Evolutionary conservation across 164 flowering plant species (phyloP).

Genomic region (Macadamia integrifolia): DNA sequence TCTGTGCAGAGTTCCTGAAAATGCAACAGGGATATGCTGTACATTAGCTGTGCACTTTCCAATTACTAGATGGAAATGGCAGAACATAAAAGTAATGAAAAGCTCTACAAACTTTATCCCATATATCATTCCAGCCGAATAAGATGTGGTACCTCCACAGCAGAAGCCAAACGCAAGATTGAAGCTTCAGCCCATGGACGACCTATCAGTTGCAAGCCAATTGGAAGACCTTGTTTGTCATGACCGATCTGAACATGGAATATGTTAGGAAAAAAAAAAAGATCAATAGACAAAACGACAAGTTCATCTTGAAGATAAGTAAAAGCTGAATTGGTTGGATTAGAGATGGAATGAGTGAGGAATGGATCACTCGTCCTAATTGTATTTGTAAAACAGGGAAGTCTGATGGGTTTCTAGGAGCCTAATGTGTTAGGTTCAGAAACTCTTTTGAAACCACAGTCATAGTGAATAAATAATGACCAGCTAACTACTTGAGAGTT

Average conservation of each 20-base stretch:
- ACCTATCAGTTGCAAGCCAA: constrained; percentile 90
- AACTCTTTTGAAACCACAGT: no score
- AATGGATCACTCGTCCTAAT: no score
- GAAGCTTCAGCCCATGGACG: constrained; percentile 98
- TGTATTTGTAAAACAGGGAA: no score
- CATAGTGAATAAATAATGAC: neutral
- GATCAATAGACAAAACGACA: neutral
- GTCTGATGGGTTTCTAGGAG: no score
- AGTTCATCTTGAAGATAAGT: no score
- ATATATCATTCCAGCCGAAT: neutral
- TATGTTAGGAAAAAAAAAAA: constrained; percentile 4
- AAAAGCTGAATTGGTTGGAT: no score
- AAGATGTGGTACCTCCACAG: constrained; percentile 56
- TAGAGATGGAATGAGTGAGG: no score
- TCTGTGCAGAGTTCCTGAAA: constrained; percentile 58
- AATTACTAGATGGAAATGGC: neutral
- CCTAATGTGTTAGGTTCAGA: no score
- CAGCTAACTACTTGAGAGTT: neutral
- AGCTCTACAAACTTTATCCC: neutral
- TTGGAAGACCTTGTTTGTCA: constrained; percentile 96
- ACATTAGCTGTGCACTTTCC: neutral
- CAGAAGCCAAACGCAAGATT: constrained; percentile 74
- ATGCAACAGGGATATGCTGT: neutral
- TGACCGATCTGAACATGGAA: constrained; percentile 67
- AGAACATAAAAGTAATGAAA: neutral